Conservation (phyloP, 139 green algal species). For the Chlorella sp. region DNA sequence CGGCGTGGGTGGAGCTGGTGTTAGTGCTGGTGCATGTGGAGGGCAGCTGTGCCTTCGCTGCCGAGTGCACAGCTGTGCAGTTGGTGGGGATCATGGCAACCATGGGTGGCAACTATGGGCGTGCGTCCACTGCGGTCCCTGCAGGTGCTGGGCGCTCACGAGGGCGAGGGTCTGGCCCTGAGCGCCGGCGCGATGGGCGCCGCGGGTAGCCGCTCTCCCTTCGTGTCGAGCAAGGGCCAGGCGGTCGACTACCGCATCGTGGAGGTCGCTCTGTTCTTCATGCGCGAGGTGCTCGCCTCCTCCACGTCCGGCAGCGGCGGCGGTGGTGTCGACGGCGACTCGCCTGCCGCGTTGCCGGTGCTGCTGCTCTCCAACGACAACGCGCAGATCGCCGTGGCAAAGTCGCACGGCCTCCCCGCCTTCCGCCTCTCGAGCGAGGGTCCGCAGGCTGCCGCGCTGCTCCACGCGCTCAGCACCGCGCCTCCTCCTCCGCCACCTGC, state of each 20-base stretch:
- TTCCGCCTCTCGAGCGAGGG: constrained; percentile 11
- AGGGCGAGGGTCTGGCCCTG: constrained; percentile 70
- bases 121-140: constrained; percentile 38
- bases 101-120: no score
- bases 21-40: no score
- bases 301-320: neutral
- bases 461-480: neutral
- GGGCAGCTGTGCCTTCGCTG: no score
- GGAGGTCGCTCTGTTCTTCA: constrained; percentile 74
- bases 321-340: neutral
- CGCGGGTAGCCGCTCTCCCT: constrained; percentile 28
- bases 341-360: constrained; percentile 41
- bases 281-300: constrained; percentile 30
- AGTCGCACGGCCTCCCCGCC: constrained; percentile 60
- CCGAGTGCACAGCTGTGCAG: no score
- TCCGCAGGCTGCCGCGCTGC: neutral
- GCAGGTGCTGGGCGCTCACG: constrained; percentile 62
- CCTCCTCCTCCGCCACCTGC: no score
- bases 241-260: constrained; percentile 47
- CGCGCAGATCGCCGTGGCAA: constrained; percentile 51
- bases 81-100: no score
- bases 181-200: constrained; percentile 19
- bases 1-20: no score
- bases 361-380: constrained; percentile 73
- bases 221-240: constrained; percentile 38